A percentile compares a stretch with the other conserved stretches of the same genome.
Evolutionary conservation across 108 stramenopile species (phyloP).

Genomic region (Nannochloropsis salina): DNA sequence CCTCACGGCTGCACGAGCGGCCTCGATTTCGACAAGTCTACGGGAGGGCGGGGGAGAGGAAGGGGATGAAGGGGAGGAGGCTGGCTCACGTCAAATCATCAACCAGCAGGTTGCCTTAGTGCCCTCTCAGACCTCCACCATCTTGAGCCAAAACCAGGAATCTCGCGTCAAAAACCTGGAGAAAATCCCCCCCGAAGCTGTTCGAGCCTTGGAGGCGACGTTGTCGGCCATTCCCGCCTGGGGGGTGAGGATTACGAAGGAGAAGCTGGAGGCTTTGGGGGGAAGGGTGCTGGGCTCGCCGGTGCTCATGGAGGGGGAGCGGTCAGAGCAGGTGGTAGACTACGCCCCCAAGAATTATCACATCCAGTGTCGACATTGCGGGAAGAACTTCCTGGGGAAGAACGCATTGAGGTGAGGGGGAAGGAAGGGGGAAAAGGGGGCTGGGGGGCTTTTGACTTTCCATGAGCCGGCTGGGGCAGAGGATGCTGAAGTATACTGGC

Average conservation of each 20-base stretch:
- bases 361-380: conserved; percentile 3
- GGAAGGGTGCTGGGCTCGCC: not conserved
- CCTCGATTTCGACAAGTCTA: not conserved
- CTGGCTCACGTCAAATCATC: not conserved
- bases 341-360: not conserved
- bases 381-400: not conserved
- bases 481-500: not conserved
- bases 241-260: conserved; percentile 13
- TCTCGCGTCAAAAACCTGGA: not conserved
- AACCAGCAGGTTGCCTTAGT: conserved; percentile 14
- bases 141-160: conserved; percentile 15
- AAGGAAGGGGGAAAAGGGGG: not conserved
- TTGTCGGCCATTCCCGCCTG: not conserved
- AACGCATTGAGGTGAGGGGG: not conserved
- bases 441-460: not conserved
- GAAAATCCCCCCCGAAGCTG: not conserved
- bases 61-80: not conserved
- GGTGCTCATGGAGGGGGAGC: conserved; percentile 1
- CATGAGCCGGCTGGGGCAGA: not conserved
- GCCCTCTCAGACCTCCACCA: not conserved
- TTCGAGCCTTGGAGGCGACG: conserved; percentile 11
- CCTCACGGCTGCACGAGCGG: not conserved
- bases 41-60: not conserved
- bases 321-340: not conserved
- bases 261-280: not conserved